Conservation (phyloP, 2,329 filamentous ascomycete species). For the Venturia pyrina region DNA sequence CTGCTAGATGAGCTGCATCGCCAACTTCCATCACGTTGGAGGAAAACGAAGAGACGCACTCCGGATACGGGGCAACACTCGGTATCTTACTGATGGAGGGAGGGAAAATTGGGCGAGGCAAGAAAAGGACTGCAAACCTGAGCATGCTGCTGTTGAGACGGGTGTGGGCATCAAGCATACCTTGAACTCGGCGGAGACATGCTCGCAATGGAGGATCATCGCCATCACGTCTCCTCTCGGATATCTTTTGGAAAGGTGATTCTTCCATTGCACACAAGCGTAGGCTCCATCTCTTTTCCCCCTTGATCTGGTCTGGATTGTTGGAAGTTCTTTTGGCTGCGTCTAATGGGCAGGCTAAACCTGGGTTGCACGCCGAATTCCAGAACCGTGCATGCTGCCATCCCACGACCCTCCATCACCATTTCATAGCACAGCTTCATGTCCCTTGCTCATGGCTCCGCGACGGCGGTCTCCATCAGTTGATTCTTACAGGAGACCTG, state of each 20-base stretch:
- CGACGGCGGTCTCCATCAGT: slow-evolving; percentile 10
- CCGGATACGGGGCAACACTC: background rate
- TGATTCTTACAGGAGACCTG: slow-evolving; percentile 7
- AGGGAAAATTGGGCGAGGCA: background rate
- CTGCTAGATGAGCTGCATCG: background rate
- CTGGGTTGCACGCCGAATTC: background rate
- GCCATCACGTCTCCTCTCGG: background rate
- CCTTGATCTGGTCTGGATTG: background rate
- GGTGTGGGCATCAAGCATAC: background rate
- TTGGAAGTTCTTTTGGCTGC: background rate
- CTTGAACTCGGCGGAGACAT: background rate
- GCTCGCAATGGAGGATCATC: background rate
- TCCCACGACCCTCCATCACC: background rate
- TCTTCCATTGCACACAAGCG: background rate
- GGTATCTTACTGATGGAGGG: too few relatives aligned
- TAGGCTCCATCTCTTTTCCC: slow-evolving; percentile 2
- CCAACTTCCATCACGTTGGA: background rate
- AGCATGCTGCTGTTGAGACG: background rate
- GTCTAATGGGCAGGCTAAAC: background rate
- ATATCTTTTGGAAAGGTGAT: background rate
- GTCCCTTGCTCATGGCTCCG: slow-evolving; percentile 9
- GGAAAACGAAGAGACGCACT: background rate
- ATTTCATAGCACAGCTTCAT: slow-evolving; percentile 6
- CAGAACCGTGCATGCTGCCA: background rate
- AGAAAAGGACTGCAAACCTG: background rate